Evolutionary conservation across 2,329 filamentous ascomycete species (phyloP).

Genomic region (Pseudopyrenochaeta lycopersici): DNA sequence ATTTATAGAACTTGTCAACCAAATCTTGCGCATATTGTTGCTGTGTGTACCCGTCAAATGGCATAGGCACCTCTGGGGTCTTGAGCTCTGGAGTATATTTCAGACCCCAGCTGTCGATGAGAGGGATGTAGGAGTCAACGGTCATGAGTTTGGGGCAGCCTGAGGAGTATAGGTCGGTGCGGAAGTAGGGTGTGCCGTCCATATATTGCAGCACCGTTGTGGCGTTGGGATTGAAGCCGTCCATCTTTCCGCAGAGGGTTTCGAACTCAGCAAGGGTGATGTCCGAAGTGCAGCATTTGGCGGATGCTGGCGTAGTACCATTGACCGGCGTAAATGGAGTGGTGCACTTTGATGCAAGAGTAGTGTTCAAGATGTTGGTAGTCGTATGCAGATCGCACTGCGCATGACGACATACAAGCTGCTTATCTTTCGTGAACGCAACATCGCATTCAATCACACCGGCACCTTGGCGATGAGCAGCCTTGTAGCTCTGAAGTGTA

Average conservation of each 20-base stretch:
- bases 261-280: constrained; percentile 74
- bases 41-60: constrained; percentile 73
- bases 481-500: constrained; percentile 39
- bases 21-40: constrained; percentile 71
- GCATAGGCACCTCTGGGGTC: constrained; percentile 73
- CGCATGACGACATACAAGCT: constrained; percentile 50
- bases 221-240: constrained; percentile 69
- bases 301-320: constrained; percentile 58
- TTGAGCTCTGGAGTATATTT: constrained; percentile 65
- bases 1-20: constrained; percentile 53
- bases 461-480: constrained; percentile 46
- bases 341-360: constrained; percentile 48
- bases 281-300: constrained; percentile 76
- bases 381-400: constrained; percentile 51
- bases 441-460: constrained; percentile 51
- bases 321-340: constrained; percentile 46
- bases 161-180: constrained; percentile 71
- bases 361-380: constrained; percentile 48
- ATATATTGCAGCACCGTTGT: constrained; percentile 67
- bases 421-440: constrained; percentile 48
- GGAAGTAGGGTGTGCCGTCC: constrained; percentile 66
- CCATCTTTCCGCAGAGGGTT: constrained; percentile 71
- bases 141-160: constrained; percentile 68
- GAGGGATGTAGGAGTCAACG: constrained; percentile 68
- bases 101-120: constrained; percentile 66